These are phyloP conservation scores for Colletotrichum incanum DNA, from an alignment of 2,329 filamentous ascomycete species.

Conservation along the genomic window DNA sequence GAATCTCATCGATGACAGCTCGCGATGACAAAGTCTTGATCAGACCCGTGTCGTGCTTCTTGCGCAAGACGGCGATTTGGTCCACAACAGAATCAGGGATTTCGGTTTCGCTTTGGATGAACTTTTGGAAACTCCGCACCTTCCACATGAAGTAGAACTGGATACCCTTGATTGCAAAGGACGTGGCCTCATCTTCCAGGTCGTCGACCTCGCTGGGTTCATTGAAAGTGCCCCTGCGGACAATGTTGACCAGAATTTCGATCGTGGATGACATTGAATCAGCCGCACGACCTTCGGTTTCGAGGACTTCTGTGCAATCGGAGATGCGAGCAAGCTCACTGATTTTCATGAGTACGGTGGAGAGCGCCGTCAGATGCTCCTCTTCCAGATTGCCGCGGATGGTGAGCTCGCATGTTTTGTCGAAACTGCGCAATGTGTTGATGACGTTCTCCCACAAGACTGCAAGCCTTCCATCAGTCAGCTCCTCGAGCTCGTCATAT, in stretches of 20 bases:
- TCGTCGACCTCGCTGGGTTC: conserved; percentile 80
- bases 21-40: conserved; percentile 79
- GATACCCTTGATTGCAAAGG: conserved; percentile 81
- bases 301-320: conserved; percentile 83
- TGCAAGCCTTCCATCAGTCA: conserved; percentile 84
- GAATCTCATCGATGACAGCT: conserved; percentile 82
- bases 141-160: conserved; percentile 99
- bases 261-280: conserved; percentile 70
- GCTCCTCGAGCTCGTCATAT: conserved; percentile 90
- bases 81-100: conserved; percentile 74
- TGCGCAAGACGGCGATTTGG: conserved; percentile 69
- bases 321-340: conserved; percentile 85
- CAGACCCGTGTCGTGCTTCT: conserved; percentile 73
- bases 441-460: conserved; percentile 89
- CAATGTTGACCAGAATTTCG: conserved; percentile 79
- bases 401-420: conserved; percentile 80
- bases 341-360: conserved; percentile 83
- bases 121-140: conserved; percentile 71
- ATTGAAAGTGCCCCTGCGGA: conserved; percentile 80
- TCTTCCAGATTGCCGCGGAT: conserved; percentile 78
- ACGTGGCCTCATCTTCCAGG: conserved; percentile 84
- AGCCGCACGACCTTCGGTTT: conserved; percentile 68
- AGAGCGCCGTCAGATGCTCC: conserved; percentile 77
- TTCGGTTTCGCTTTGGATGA: conserved; percentile 69
- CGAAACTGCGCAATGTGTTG: conserved; percentile 80